These are phyloP conservation scores for Pythium rhizo-oryzae DNA, from an alignment of 352 stramenopile species.

Conservation along the genomic window DNA sequence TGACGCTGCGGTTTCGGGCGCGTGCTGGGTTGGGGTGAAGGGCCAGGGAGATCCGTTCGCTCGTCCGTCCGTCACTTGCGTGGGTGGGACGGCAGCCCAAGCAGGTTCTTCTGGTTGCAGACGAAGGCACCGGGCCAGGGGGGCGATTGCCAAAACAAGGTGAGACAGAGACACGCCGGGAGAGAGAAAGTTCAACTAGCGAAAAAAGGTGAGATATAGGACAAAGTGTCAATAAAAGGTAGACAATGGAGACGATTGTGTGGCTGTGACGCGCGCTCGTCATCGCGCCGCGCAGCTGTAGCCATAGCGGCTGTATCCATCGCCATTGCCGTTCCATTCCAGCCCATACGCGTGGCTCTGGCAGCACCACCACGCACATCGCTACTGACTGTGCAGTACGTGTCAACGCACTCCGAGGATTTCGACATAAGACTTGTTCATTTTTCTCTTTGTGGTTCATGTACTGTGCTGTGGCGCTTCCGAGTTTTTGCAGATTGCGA, in stretches of 20 bases:
- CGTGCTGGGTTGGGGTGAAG: not conserved
- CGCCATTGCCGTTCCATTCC: too few relatives aligned
- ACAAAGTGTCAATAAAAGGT: conserved; percentile 17
- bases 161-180: conserved; percentile 14
- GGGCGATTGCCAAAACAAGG: conserved; percentile 33
- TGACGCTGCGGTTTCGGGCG: too few relatives aligned
- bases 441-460: too few relatives aligned
- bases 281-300: conserved; percentile 3
- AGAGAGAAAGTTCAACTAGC: conserved; percentile 30
- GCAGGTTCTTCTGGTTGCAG: conserved; percentile 34
- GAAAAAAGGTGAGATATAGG: conserved; percentile 20
- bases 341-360: too few relatives aligned
- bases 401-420: too few relatives aligned
- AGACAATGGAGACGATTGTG: not conserved
- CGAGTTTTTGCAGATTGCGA: too few relatives aligned
- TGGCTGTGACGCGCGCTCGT: conserved; percentile 21
- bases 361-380: too few relatives aligned
- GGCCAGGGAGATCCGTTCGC: not conserved
- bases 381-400: too few relatives aligned
- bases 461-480: too few relatives aligned
- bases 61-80: too few relatives aligned
- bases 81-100: not conserved
- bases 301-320: not conserved
- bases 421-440: too few relatives aligned
- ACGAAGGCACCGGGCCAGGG: too few relatives aligned